Conservation (phyloP, 176 grass and related monocot genomes). For the Calamus simplicifolius region DNA sequence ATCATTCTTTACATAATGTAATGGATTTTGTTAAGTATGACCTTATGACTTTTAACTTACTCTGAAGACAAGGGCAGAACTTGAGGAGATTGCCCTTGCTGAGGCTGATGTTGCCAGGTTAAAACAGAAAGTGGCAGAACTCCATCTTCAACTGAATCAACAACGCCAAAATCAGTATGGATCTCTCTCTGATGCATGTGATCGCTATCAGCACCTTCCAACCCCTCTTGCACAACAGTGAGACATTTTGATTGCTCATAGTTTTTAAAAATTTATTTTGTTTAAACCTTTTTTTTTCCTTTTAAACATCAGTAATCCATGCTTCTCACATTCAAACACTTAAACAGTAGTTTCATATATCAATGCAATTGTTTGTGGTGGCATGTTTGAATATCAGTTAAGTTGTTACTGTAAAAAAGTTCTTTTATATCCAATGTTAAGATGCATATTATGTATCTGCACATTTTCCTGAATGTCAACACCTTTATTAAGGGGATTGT, state of each 20-base stretch:
- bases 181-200: conserved; percentile 40
- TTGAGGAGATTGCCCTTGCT: conserved; percentile 84
- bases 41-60: conserved; percentile 6
- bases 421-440: too few relatives aligned
- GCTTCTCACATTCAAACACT: too few relatives aligned
- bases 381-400: too few relatives aligned
- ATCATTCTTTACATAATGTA: neutral
- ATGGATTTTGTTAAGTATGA: neutral
- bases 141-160: conserved; percentile 95
- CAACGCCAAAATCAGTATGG: conserved; percentile 76
- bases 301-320: too few relatives aligned
- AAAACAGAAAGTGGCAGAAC: conserved; percentile 88
- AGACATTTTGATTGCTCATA: conserved; percentile 17
- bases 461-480: too few relatives aligned
- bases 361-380: too few relatives aligned
- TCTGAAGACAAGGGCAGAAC: conserved; percentile 75
- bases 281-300: too few relatives aligned
- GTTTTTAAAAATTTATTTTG: too few relatives aligned
- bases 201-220: conserved; percentile 58
- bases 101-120: conserved; percentile 88
- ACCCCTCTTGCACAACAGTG: conserved; percentile 66
- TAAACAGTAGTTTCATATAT: too few relatives aligned
- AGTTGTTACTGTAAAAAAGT: too few relatives aligned
- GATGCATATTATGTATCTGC: too few relatives aligned
- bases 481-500: too few relatives aligned